phyloP scores from a whole-genome alignment of 2,329 filamentous ascomycete species.

The Aureobasidium uvarum region DNA sequence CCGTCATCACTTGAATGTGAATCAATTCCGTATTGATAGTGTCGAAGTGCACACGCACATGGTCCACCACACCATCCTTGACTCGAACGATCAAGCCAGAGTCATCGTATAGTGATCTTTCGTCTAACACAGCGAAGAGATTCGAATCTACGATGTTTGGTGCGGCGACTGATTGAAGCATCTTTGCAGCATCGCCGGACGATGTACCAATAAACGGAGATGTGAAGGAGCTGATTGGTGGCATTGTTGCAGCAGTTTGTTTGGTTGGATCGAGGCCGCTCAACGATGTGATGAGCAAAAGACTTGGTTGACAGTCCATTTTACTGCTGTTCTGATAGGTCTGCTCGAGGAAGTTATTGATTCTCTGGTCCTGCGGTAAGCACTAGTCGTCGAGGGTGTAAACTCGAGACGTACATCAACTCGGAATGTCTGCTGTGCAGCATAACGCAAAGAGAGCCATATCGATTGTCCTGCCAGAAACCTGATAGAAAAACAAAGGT shows the following conservation, averaged over 20 bases:
- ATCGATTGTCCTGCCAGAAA: neutral
- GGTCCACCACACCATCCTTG: neutral
- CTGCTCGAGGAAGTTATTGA: neutral
- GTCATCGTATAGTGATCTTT: neutral
- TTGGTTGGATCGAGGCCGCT: too few relatives aligned
- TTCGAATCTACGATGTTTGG: neutral
- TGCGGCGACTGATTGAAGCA: neutral
- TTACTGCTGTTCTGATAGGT: slow-evolving; percentile 3
- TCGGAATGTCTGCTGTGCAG: neutral
- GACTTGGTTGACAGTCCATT: neutral
- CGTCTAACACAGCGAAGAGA: neutral
- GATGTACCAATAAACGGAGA: neutral
- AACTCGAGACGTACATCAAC: neutral
- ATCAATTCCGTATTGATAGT: slow-evolving; percentile 11
- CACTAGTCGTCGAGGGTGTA: neutral
- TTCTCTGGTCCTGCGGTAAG: neutral
- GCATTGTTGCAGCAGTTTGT: neutral
- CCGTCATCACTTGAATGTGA: neutral
- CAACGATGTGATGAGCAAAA: neutral
- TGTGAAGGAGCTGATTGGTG: neutral
- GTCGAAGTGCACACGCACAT: slow-evolving; percentile 4
- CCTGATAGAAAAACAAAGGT: neutral
- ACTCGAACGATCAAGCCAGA: neutral
- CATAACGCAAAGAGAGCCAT: slow-evolving; percentile 1
- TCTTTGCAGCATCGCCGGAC: neutral